Percentiles rank a stretch among this genome's conserved stretches.
Conservation (phyloP, 2,329 filamentous ascomycete genomes). For the Stemphylium vesicarium region DNA sequence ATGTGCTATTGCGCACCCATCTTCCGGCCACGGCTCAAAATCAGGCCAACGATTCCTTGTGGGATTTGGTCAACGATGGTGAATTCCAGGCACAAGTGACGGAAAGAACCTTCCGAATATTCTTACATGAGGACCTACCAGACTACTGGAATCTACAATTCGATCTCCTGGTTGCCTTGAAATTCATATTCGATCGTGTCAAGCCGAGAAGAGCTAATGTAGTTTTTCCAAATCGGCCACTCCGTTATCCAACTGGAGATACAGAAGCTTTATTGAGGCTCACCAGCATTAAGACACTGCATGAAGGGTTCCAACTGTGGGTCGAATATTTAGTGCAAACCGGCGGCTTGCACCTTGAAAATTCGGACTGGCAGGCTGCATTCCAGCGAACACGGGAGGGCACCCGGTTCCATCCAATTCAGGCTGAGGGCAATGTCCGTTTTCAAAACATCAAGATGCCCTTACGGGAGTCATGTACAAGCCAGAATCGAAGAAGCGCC, state of each 20-base stretch:
- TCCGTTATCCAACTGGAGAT: conserved; percentile 1
- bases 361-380: neutral
- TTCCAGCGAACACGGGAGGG: neutral
- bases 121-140: neutral
- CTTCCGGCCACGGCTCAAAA: neutral
- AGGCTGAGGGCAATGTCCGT: no score
- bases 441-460: neutral
- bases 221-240: conserved; percentile 6
- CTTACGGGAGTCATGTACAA: neutral
- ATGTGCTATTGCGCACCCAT: neutral
- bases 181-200: conserved; percentile 4
- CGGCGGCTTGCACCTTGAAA: neutral
- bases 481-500: conserved; percentile 9
- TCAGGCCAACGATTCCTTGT: neutral
- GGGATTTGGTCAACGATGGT: neutral
- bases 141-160: conserved; percentile 3
- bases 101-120: conserved; percentile 1
- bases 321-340: neutral
- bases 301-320: conserved; percentile 5
- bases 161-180: conserved; percentile 4
- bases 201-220: conserved; percentile 1
- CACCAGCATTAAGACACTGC: neutral
- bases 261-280: neutral
- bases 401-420: no score
- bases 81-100: conserved; percentile 3